Conservation (phyloP, 2,329 filamentous ascomycete species). For the Clonostachys chloroleuca region DNA sequence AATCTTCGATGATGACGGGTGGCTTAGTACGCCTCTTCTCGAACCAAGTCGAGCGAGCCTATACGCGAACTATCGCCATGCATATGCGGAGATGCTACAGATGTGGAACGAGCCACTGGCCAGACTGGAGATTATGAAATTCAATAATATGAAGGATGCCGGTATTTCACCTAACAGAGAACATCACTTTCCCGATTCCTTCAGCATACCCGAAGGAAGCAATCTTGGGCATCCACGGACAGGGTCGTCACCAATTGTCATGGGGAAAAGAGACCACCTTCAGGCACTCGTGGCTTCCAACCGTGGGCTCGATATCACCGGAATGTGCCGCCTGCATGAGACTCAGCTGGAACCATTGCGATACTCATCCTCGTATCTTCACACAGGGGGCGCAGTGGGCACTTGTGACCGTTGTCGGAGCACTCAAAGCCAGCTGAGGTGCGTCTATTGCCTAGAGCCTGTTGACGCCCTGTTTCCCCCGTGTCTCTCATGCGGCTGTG, state of each 20-base stretch:
- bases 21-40: constrained; percentile 55
- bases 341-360: constrained; percentile 55
- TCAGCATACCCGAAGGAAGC: constrained; percentile 30
- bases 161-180: constrained; percentile 14
- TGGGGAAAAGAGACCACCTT: constrained; percentile 51
- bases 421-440: constrained; percentile 52
- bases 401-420: constrained; percentile 46
- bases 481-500: constrained; percentile 60
- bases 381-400: constrained; percentile 41
- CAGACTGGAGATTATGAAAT: constrained; percentile 65
- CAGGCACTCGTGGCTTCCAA: constrained; percentile 44
- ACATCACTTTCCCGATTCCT: constrained; percentile 25
- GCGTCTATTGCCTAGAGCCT: constrained; percentile 59
- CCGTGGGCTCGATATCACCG: constrained; percentile 57
- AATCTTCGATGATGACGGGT: constrained; percentile 66
- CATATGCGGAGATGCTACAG: constrained; percentile 65
- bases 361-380: constrained; percentile 33
- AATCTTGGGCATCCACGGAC: constrained; percentile 20
- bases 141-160: constrained; percentile 56
- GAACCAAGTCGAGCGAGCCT: constrained; percentile 41
- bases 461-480: constrained; percentile 55
- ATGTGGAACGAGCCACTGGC: constrained; percentile 61
- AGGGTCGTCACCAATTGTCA: constrained; percentile 45
- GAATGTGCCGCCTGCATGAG: constrained; percentile 59
- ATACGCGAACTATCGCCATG: constrained; percentile 58